phyloP scores from a whole-genome alignment of 768 basidiomycete species.

The Candolleomyces eurysporus region DNA sequence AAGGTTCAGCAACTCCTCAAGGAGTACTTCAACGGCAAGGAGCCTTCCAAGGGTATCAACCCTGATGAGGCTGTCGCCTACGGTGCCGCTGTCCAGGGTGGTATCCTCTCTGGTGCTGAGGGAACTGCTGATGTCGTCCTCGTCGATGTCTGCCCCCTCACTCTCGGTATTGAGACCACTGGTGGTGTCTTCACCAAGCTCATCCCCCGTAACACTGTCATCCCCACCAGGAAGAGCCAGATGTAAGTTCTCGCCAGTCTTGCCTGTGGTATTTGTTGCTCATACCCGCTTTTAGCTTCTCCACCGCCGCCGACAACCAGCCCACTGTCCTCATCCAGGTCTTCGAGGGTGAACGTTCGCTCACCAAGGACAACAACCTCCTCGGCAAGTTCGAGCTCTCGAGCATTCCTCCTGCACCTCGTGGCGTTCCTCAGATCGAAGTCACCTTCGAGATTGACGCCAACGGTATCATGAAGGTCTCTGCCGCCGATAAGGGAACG shows the following conservation, averaged over 20 bases:
- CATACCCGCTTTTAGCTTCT: conserved; percentile 45
- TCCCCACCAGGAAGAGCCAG: conserved; percentile 96
- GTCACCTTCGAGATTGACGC: conserved; percentile 95
- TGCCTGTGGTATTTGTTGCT: conserved; percentile 18
- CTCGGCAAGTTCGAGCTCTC: conserved; percentile 96
- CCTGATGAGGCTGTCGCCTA: conserved; percentile 99
- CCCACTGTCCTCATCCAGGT: conserved; percentile 97
- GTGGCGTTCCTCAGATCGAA: conserved; percentile 96
- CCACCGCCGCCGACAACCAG: conserved; percentile 87
- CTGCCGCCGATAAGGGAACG: conserved; percentile 94
- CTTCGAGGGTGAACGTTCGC: conserved; percentile 93
- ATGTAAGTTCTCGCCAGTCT: conserved; percentile 48
- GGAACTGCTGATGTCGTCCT: conserved; percentile 89
- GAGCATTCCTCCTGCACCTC: conserved; percentile 90
- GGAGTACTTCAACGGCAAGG: conserved; percentile 95
- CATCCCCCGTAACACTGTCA: conserved; percentile 96
- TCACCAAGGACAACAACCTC: conserved; percentile 98
- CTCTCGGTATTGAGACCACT: conserved; percentile 98
- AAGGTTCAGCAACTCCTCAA: conserved; percentile 98
- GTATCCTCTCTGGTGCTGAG: conserved; percentile 94
- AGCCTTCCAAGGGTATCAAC: conserved; percentile 98
- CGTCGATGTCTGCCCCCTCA: conserved; percentile 94
- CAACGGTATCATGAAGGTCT: conserved; percentile 94
- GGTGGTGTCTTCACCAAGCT: conserved; percentile 98
- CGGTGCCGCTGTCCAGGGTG: conserved; percentile 98